Conservation (phyloP, 75 land plant genomes). For the Ceratopteris richardii region DNA sequence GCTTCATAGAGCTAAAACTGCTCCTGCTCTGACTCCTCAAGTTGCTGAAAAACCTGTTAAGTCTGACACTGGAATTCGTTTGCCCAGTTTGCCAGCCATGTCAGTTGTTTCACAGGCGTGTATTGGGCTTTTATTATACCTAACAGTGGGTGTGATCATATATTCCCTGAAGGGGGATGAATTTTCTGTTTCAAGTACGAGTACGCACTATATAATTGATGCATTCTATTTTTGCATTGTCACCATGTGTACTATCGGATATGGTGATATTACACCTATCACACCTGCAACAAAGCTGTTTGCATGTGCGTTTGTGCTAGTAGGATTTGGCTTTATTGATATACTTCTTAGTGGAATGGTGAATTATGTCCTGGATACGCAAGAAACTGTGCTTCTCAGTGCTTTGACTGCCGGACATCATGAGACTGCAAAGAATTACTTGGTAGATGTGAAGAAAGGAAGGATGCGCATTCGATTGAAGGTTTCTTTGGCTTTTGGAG, state of each 20-base stretch:
- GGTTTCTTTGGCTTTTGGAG: conserved; percentile 20
- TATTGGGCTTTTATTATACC: conserved; percentile 21
- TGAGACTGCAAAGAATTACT: conserved; percentile 20
- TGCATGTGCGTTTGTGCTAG: conserved; percentile 16
- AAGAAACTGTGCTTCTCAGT: conserved; percentile 25
- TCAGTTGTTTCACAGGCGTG: conserved; percentile 10
- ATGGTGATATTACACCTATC: conserved; percentile 29
- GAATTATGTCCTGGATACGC: conserved; percentile 26
- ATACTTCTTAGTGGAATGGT: conserved; percentile 30
- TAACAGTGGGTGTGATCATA: conserved; percentile 13
- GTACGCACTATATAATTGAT: conserved; percentile 8
- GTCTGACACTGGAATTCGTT: neutral
- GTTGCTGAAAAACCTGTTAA: neutral
- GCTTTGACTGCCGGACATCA: conserved; percentile 20
- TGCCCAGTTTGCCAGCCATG: neutral
- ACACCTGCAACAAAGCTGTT: conserved; percentile 27
- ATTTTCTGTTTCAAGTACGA: conserved; percentile 14
- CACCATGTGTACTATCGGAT: conserved; percentile 37
- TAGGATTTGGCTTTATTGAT: conserved; percentile 30
- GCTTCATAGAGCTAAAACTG: neutral
- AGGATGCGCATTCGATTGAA: conserved; percentile 24
- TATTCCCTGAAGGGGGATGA: conserved; percentile 12
- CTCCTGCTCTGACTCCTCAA: neutral
- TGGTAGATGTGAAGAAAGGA: conserved; percentile 23
- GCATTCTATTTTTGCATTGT: conserved; percentile 34